Conservation (phyloP, 371 early-diverging fungal species). For the Syncephalis plumigaleata region DNA sequence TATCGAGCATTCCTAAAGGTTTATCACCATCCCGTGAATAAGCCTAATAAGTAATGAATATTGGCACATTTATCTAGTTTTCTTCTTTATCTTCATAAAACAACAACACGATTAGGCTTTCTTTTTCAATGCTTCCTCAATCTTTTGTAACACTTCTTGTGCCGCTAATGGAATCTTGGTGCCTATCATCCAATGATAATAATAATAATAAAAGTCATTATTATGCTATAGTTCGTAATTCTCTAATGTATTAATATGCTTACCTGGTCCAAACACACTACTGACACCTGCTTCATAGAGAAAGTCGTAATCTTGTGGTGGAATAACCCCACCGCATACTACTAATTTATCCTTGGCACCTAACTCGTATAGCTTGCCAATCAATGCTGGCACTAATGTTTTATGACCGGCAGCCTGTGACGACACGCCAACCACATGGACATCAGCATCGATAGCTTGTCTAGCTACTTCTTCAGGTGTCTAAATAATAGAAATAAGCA, state of each 20-base stretch:
- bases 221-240: no score
- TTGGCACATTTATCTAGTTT: no score
- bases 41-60: no score
- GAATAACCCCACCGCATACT: conserved; percentile 72
- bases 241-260: no score
- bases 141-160: conserved; percentile 45
- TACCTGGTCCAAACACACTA: conserved; percentile 68
- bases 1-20: no score
- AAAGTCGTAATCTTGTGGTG: conserved; percentile 65
- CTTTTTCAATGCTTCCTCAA: no score
- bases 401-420: conserved; percentile 78
- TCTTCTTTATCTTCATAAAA: no score
- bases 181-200: no score
- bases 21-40: no score
- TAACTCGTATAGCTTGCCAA: conserved; percentile 47
- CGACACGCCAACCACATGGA: conserved; percentile 70
- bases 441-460: conserved; percentile 73
- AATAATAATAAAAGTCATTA: no score
- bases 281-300: conserved; percentile 55
- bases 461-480: conserved; percentile 74
- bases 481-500: conserved; percentile 11
- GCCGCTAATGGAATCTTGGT: conserved; percentile 66
- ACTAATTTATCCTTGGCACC: conserved; percentile 51
- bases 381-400: conserved; percentile 57
- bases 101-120: no score